Evolutionary conservation across 768 basidiomycete genomes (phyloP).

Genomic region (Amanita rimosa): DNA sequence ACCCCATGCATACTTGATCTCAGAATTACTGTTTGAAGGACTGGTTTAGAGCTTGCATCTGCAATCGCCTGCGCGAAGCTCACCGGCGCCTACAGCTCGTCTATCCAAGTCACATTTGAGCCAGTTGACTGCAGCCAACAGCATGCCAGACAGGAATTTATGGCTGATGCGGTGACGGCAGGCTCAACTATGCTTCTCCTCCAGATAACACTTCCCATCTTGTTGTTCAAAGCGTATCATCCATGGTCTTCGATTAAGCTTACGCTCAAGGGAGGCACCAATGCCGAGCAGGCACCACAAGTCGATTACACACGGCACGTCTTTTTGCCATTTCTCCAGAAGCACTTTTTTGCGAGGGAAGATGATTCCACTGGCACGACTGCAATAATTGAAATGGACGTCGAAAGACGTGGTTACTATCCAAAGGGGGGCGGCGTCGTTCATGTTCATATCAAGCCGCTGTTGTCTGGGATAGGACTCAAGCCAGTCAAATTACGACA

Average conservation of each 20-base stretch:
- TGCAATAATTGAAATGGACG: slow-evolving; percentile 24
- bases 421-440: slow-evolving; percentile 68
- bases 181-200: slow-evolving; percentile 63
- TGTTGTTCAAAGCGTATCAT: slow-evolving; percentile 35
- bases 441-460: slow-evolving; percentile 27
- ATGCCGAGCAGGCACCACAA: slow-evolving; percentile 61
- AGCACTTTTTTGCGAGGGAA: slow-evolving; percentile 34
- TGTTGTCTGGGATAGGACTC: slow-evolving; percentile 26
- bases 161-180: slow-evolving; percentile 44
- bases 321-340: slow-evolving; percentile 56
- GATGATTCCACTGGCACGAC: slow-evolving; percentile 14
- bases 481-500: slow-evolving; percentile 37
- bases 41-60: slow-evolving; percentile 53
- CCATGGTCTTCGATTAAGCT: slow-evolving; percentile 39
- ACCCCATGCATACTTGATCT: neutral
- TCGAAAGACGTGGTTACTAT: slow-evolving; percentile 55
- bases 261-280: slow-evolving; percentile 59
- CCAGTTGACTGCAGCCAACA: slow-evolving; percentile 30
- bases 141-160: slow-evolving; percentile 24
- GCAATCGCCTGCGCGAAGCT: slow-evolving; percentile 47
- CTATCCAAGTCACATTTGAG: slow-evolving; percentile 39
- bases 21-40: neutral
- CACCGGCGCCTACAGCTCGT: slow-evolving; percentile 42
- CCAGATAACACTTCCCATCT: slow-evolving; percentile 60
- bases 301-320: slow-evolving; percentile 61